phyloP scores from a whole-genome alignment of 148 eudicot genomes.

The Rhododendron kiyosumense region DNA sequence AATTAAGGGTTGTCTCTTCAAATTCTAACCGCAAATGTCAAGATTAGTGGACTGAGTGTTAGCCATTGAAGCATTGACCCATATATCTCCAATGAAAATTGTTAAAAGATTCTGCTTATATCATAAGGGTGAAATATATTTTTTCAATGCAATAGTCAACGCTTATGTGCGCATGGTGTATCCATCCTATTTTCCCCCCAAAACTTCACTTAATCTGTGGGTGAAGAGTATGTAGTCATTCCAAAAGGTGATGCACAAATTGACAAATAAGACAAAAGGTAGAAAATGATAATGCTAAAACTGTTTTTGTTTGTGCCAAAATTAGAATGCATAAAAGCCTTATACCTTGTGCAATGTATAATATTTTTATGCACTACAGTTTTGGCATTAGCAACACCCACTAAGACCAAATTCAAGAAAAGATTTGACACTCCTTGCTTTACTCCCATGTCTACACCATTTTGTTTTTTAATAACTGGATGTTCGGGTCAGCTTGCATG shows the following conservation, averaged over 20 bases:
- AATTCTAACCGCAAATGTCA: background rate
- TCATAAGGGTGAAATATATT: background rate
- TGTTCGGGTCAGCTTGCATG: background rate
- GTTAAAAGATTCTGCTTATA: background rate
- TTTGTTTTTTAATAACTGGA: background rate
- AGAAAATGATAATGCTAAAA: too few species aligned
- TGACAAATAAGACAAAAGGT: too few species aligned
- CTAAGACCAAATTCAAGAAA: background rate
- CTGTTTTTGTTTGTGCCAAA: too few species aligned
- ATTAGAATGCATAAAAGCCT: too few species aligned
- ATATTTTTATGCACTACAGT: too few species aligned
- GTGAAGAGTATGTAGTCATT: background rate
- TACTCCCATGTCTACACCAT: background rate
- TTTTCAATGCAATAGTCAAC: background rate
- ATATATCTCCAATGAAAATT: background rate
- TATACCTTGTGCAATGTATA: too few species aligned
- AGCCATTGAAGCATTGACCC: background rate
- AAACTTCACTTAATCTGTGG: slow-evolving; percentile 9
- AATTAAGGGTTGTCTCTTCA: background rate
- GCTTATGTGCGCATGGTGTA: background rate
- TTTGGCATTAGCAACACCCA: too few species aligned
- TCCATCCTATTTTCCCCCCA: background rate
- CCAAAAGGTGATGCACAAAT: slow-evolving; percentile 5
- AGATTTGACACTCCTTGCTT: slow-evolving; percentile 16
- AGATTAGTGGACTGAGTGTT: background rate